Evolutionary conservation across 805 yeast genomes (phyloP), one percentile per base, ranked within the genome.

Genomic region (Wickerhamiella domercqiae): DNA sequence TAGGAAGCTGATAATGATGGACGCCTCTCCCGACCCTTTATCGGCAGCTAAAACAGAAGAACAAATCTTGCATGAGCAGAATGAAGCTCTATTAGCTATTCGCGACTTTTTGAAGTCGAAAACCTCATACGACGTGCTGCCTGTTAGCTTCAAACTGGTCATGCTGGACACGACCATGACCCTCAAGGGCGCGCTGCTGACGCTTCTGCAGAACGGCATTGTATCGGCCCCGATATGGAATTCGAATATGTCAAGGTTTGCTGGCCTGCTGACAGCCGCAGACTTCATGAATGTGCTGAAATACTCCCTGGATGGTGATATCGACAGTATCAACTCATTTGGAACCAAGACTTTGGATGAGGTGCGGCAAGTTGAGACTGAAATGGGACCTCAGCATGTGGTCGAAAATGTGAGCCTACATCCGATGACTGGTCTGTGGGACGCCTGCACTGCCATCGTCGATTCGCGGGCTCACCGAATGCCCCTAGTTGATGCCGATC

Each of bases 181-280:
- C 39, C 93, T 90, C 28, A 86, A 87, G 59, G 83, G 87, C 55
- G 80, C 95, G 3, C 66, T 90, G 52, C 84, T 83, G 46, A 86
- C 93, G 21, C 61, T 90, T 43, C 64, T 90, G 37, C 97, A 90
- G 55, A 90, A 90, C 57, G 81, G 82, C 54, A 83, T 90, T 51
- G 96, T 90, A 22, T 78, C 93, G 38, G 97, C 97, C 3, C 98
- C 99, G 2, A 64, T 90, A 37, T 90, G 99, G 99, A 81, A 87
- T 59, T 78, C 87, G 41, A 71, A 78, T 52, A 73, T 80, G 13
- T 79, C 94, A 13, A 68, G 79, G 51, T 90, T 90, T 64, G 96
- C 96, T 2, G 99, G 99, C 3, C 68, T 90, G 44, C 64, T 90
- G 50, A 90, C 97, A 3, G 75, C 93, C 14, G 72, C 80, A 29